A percentile compares a stretch with the other conserved stretches of the same genome.
Conservation (phyloP, 345 rosid genomes). For the Gossypium bickii region DNA sequence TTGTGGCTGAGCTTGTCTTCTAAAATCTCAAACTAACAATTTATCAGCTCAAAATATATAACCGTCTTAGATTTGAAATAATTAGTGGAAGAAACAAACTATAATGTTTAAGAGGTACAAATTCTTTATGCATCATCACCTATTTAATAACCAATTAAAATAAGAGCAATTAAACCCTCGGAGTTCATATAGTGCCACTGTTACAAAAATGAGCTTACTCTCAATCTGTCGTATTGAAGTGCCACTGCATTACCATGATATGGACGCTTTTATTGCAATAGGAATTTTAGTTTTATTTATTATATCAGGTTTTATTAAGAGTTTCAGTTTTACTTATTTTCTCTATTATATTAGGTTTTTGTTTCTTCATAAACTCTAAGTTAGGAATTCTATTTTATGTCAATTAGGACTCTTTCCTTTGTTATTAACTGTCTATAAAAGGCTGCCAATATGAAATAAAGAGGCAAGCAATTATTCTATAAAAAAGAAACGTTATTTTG, state of each 20-base stretch:
- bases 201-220: neutral
- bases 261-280: too few species aligned
- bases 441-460: too few species aligned
- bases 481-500: too few species aligned
- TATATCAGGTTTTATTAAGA: too few species aligned
- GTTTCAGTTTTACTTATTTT: too few species aligned
- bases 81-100: neutral
- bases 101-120: neutral
- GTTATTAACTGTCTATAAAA: too few species aligned
- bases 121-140: neutral
- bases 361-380: too few species aligned
- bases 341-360: too few species aligned
- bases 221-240: neutral
- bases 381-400: too few species aligned
- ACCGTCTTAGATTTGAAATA: neutral
- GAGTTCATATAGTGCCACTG: neutral
- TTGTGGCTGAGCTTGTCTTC: neutral
- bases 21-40: neutral
- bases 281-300: too few species aligned
- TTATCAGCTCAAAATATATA: neutral
- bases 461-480: too few species aligned
- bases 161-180: neutral
- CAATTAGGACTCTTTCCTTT: too few species aligned
- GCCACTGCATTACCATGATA: neutral
- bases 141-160: neutral